phyloP scores from a whole-genome alignment of 78 protist species.

The Protostelium mycophagum region DNA sequence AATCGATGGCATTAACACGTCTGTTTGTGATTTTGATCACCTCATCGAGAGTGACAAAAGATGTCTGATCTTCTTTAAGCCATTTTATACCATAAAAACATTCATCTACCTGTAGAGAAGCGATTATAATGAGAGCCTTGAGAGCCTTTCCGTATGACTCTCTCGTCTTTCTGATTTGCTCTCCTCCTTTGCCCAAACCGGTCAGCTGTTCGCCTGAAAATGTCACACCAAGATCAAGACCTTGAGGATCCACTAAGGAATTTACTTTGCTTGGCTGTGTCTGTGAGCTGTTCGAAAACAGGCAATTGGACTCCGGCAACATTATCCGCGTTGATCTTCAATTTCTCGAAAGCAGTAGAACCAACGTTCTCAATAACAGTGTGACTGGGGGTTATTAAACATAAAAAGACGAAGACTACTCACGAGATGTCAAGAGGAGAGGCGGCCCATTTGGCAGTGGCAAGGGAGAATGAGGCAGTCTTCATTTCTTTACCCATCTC shows the following conservation, averaged over 20 bases:
- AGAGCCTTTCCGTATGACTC: slow-evolving; percentile 63
- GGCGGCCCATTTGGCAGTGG: slow-evolving; percentile 78
- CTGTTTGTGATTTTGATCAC: slow-evolving; percentile 97
- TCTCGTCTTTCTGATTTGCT: slow-evolving; percentile 69
- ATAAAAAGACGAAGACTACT: neutral
- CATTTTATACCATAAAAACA: neutral
- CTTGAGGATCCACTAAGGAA: neutral
- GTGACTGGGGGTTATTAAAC: slow-evolving; percentile 9
- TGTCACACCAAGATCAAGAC: too few species aligned
- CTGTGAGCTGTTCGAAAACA: slow-evolving; percentile 56
- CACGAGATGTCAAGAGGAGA: slow-evolving; percentile 69
- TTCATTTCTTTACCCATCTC: slow-evolving; percentile 71
- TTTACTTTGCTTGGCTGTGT: neutral
- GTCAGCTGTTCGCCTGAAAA: slow-evolving; percentile 56
- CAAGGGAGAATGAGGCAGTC: slow-evolving; percentile 74
- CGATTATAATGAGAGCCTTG: slow-evolving; percentile 78
- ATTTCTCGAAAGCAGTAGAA: slow-evolving; percentile 48
- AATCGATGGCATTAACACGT: slow-evolving; percentile 99
- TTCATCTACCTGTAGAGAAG: slow-evolving; percentile 77
- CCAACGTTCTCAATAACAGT: slow-evolving; percentile 62
- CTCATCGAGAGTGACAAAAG: slow-evolving; percentile 92
- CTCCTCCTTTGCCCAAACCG: slow-evolving; percentile 96
- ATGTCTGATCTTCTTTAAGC: slow-evolving; percentile 44
- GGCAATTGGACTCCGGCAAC: slow-evolving; percentile 95
- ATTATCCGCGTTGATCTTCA: slow-evolving; percentile 68